Base-by-base conservation (phyloP, 2,329 filamentous ascomycete species). In the Endocalyx cinctus region DNA sequence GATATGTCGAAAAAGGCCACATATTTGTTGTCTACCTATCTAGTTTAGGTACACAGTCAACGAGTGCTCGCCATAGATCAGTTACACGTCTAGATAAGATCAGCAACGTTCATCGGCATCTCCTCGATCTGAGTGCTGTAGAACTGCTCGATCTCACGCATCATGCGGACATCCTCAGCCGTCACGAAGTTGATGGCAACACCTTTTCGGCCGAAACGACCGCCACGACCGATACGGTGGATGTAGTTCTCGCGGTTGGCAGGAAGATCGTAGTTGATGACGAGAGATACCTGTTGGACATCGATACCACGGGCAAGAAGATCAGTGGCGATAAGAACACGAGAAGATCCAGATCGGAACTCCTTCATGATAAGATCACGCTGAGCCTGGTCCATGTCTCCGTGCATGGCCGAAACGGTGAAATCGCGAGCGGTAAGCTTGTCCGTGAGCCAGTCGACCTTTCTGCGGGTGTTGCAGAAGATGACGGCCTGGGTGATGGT, bases 171-270 rank as follows among this genome's bases (percentile, higher is more conserved):
- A 70, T 98, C 92, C 52, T 98, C 92, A 57, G 88, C 87, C 44
- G 90, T 97, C 66, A 98, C 92, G 66, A 98, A 98, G 87, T 98
- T 98, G 80, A 98, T 98, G 60, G 92, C 92, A 66, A 98, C 92
- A 84, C 92, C 92, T 84, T 98, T 98, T 69, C 92, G 88, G 69
- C 92, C 92, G 75, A 98, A 98, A 77, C 92, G 89, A 73, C 92
- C 92, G 74, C 89, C 89, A 82, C 92, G 90, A 79, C 92, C 92
- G 61, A 98, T 98, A 65, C 92, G 86, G 74, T 98, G 92, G 62
- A 98, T 98, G 81, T 98, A 98, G 81, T 97, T 98, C 77, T 98
- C 92, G 60, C 90, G 88, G 80, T 97, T 97, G 69, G 88, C 87
- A 52, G 92, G 92, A 37, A 98, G 77, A 66, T 98, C 92, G 73